These are phyloP conservation scores for Ceratocystis lukuohia DNA, from an alignment of 2,329 filamentous ascomycete species.

Conservation along the genomic window DNA sequence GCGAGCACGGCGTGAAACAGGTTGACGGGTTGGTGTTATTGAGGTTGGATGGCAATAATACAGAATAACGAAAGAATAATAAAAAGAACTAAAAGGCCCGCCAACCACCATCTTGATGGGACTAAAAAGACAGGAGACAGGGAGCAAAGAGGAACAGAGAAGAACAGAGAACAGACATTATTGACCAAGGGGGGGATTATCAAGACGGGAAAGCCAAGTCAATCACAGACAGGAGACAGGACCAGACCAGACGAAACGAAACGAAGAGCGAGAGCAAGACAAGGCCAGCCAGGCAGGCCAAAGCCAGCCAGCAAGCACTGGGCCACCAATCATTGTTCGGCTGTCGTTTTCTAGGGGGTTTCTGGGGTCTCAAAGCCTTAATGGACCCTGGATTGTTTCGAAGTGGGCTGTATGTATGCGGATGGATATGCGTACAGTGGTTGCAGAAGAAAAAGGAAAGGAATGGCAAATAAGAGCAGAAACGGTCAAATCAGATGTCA, in stretches of 20 bases:
- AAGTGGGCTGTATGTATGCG: background rate
- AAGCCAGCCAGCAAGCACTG: background rate
- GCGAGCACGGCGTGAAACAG: background rate
- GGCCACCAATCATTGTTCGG: conserved; percentile 5
- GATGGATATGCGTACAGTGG: conserved; percentile 4
- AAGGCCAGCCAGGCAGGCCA: background rate
- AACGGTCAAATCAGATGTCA: conserved; percentile 3
- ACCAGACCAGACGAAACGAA: conserved; percentile 16
- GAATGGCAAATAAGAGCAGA: background rate
- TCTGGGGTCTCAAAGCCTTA: background rate
- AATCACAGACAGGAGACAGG: background rate
- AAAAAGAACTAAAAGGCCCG: background rate
- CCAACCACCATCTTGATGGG: background rate
- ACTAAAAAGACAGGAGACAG: background rate
- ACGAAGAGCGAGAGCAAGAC: conserved; percentile 9
- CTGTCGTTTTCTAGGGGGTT: no score
- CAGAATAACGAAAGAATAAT: background rate
- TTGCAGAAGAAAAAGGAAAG: conserved; percentile 1
- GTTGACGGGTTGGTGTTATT: background rate
- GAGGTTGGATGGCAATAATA: background rate
- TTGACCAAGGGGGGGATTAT: background rate
- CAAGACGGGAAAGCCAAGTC: background rate
- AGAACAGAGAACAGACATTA: conserved; percentile 3
- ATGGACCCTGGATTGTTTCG: background rate
- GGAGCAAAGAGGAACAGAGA: background rate